These are phyloP conservation scores for Plenodomus lindquistii DNA, from an alignment of 2,329 filamentous ascomycete genomes.

Conservation along the genomic window DNA sequence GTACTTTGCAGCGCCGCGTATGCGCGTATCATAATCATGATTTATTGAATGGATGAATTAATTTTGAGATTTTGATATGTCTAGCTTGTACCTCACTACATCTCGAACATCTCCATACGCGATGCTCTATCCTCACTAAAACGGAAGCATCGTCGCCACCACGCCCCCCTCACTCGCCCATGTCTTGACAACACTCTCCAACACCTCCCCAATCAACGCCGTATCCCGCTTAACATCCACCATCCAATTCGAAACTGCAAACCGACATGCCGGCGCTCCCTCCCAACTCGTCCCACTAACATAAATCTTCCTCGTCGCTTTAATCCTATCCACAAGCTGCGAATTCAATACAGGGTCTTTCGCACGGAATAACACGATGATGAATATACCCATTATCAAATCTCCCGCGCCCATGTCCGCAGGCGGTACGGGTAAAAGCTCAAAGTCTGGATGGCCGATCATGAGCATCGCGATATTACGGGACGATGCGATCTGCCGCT, in stretches of 20 bases:
- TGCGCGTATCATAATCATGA: too few species aligned
- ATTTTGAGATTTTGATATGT: too few species aligned
- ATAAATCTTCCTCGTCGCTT: constrained; percentile 73
- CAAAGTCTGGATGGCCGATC: constrained; percentile 63
- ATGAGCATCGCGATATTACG: constrained; percentile 69
- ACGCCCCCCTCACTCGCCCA: too few species aligned
- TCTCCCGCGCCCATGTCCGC: constrained; percentile 43
- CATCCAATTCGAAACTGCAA: constrained; percentile 86
- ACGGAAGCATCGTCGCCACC: too few species aligned
- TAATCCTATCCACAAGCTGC: constrained; percentile 71
- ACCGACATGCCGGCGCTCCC: constrained; percentile 72
- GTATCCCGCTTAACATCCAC: constrained; percentile 71
- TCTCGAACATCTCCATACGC: too few species aligned
- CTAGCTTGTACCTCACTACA: too few species aligned
- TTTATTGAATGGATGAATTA: too few species aligned
- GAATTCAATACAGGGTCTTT: constrained; percentile 66
- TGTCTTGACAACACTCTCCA: constrained; percentile 50
- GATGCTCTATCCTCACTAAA: too few species aligned
- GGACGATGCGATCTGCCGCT: constrained; percentile 72
- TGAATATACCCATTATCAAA: constrained; percentile 61
- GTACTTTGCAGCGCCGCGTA: too few species aligned
- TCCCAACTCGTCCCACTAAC: constrained; percentile 82
- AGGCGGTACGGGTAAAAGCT: constrained; percentile 61
- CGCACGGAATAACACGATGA: constrained; percentile 78
- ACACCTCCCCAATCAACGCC: constrained; percentile 64